Base-by-base conservation (phyloP, 2,329 filamentous ascomycete genomes). In the Fonsecaea nubica region DNA sequence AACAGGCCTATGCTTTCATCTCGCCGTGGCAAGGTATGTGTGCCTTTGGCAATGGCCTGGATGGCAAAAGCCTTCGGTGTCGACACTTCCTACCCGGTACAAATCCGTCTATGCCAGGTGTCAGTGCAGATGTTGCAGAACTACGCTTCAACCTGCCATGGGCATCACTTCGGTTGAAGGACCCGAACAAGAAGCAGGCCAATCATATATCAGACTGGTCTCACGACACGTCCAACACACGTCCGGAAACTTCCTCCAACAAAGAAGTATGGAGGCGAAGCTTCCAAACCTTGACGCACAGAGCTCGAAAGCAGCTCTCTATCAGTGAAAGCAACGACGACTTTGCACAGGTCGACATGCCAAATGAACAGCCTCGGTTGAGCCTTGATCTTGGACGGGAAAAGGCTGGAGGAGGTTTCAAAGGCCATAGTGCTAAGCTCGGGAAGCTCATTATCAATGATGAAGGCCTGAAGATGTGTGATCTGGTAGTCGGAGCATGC, bases 401-500 rank as follows among this genome's bases (percentile, higher is more conserved):
- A 77, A 87, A 86, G 63, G 93, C 93, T 0, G 94, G 94, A 1
- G 94, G 94, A 25, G 94, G 94, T 0, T 90, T 91, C 75, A 86
- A 90, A 53, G 94, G 94, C 0, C 93, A 92, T 77, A 87, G 92
- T 74, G 93, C 92, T 3, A 99, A 99, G 81, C 81, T 99, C 73
- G 95, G 94, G 0, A 99, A 98, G 79, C 81, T 99, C 59, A 92
- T 98, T 59, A 85, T 99, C 42, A 87, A 93, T 72, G 89, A 94
- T 63, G 93, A 96, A 74, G 95, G 95, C 0, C 80, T 96, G 71
- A 96, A 96, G 82, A 98, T 99, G 94, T 79, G 98, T 74, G 95
- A 99, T 82, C 78, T 99, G 65, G 83, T 96, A 0, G 92, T 99
- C 21, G 92, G 94, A 3, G 91, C 93, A 10, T 97, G 97, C 75